These are phyloP conservation scores for Ailanthus altissimus DNA, from an alignment of 345 rosid genomes.

Conservation along the genomic window DNA sequence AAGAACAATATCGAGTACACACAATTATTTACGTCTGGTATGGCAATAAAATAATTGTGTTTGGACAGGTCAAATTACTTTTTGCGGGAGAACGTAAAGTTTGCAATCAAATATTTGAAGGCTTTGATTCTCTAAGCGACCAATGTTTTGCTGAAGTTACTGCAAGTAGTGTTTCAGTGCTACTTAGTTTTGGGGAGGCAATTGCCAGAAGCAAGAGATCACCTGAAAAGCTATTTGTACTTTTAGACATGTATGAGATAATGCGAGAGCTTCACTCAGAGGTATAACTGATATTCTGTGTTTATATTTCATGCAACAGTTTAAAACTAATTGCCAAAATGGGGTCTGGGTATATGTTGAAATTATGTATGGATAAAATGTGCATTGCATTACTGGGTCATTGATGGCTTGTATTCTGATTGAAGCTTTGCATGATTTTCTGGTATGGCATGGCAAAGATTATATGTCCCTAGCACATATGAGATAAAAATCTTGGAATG, in stretches of 20 bases:
- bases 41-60: slow-evolving; percentile 20
- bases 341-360: not conserved
- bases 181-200: slow-evolving; percentile 99
- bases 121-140: slow-evolving; percentile 83
- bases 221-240: slow-evolving; percentile 96
- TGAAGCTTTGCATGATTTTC: not conserved
- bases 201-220: slow-evolving; percentile 97
- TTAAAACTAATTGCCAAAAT: slow-evolving; percentile 8
- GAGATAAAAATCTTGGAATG: not conserved
- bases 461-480: not conserved
- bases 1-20: slow-evolving; percentile 34
- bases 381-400: not conserved
- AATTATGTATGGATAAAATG: not conserved
- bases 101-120: slow-evolving; percentile 89
- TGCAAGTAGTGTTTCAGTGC: slow-evolving; percentile 74
- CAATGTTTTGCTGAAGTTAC: slow-evolving; percentile 93
- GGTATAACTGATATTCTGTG: slow-evolving; percentile 47
- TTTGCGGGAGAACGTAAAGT: slow-evolving; percentile 93
- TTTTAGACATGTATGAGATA: slow-evolving; percentile 97
- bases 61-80: slow-evolving; percentile 82
- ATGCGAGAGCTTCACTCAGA: slow-evolving; percentile 95
- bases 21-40: not conserved
- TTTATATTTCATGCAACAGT: slow-evolving; percentile 6
- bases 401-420: not conserved
- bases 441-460: not conserved